phyloP scores from a whole-genome alignment of 345 rosid species.

The Eutrema yunnanense region DNA sequence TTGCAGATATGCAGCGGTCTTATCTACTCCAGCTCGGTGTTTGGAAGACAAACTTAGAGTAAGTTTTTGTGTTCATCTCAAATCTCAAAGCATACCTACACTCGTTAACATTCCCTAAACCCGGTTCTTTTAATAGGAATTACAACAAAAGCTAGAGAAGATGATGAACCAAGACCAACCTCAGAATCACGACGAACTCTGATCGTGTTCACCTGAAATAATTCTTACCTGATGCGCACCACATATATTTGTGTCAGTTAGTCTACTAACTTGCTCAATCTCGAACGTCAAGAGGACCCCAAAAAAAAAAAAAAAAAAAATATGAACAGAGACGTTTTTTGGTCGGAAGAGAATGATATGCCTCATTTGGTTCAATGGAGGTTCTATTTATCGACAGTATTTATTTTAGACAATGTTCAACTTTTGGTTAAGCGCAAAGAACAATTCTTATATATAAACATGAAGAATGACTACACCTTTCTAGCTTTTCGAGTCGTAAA shows the following conservation, averaged over 20 bases:
- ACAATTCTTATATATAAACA: background rate
- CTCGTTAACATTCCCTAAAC: background rate
- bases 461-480: background rate
- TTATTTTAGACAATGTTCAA: constrained; percentile 1
- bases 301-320: background rate
- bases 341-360: constrained; percentile 19
- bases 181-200: constrained; percentile 70
- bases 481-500: background rate
- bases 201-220: constrained; percentile 18
- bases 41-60: constrained; percentile 72
- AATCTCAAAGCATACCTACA: background rate
- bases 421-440: constrained; percentile 5
- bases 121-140: constrained; percentile 41
- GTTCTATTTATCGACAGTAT: constrained; percentile 9
- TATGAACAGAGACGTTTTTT: constrained; percentile 11
- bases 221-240: background rate
- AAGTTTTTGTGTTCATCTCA: constrained; percentile 18
- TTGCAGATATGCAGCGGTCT: constrained; percentile 62
- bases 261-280: constrained; percentile 15
- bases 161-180: constrained; percentile 61
- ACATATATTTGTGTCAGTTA: constrained; percentile 12
- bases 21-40: constrained; percentile 77
- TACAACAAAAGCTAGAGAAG: constrained; percentile 59
- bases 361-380: background rate
- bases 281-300: constrained; percentile 4